phyloP scores from a whole-genome alignment of 192 early-diverging fungal genomes.

The Backusella psychrophila region DNA sequence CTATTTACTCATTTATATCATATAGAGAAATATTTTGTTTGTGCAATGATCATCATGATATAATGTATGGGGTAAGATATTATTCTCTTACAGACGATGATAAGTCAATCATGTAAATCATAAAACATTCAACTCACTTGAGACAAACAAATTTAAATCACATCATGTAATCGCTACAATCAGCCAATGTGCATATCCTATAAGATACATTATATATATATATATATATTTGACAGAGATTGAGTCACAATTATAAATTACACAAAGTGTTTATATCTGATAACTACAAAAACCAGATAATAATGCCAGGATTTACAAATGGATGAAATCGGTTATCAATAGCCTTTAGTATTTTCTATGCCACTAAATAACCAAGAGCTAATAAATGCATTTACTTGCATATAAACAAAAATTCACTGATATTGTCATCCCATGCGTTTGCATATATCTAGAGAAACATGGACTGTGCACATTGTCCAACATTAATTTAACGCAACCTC shows the following conservation, averaged over 20 bases:
- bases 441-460: background rate
- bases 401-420: background rate
- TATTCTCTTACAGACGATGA: background rate
- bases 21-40: background rate
- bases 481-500: background rate
- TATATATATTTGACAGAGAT: background rate
- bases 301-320: background rate
- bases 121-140: background rate
- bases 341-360: background rate
- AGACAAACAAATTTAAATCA: background rate
- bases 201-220: background rate
- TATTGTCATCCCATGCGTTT: background rate
- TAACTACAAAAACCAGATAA: background rate
- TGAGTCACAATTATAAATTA: background rate
- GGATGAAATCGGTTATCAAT: background rate
- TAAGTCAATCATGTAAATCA: background rate
- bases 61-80: background rate
- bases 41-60: background rate
- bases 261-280: background rate
- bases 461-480: constrained; percentile 1
- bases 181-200: too few species aligned
- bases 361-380: background rate
- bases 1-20: background rate
- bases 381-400: background rate
- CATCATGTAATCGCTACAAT: background rate